A percentile compares a stretch with the other conserved stretches of the same genome.
Conservation (phyloP, 2,329 filamentous ascomycete species). For the Coniosporium tulheliwenetii region DNA sequence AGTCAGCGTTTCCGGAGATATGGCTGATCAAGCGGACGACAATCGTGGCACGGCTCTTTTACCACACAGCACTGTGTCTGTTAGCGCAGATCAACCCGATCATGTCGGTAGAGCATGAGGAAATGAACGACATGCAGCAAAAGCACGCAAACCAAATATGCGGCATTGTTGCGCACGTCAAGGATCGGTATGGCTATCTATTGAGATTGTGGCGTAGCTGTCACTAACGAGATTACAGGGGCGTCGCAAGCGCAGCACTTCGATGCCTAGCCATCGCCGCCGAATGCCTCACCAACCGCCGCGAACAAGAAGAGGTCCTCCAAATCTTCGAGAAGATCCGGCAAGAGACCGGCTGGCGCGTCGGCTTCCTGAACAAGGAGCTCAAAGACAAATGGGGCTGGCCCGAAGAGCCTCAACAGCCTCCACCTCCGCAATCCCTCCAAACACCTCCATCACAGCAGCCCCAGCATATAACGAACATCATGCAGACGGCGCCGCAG, state of each 20-base stretch:
- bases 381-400: conserved; percentile 69
- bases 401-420: conserved; percentile 28
- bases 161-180: conserved; percentile 73
- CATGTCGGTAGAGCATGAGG: conserved; percentile 41
- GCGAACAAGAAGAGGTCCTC: conserved; percentile 70
- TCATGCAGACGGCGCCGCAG: conserved; percentile 1
- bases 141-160: conserved; percentile 74
- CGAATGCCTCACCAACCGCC: conserved; percentile 49
- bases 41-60: conserved; percentile 71
- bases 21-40: conserved; percentile 77
- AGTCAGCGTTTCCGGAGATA: conserved; percentile 71
- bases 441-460: conserved; percentile 5
- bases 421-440: conserved; percentile 5
- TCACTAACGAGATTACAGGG: conserved; percentile 22
- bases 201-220: conserved; percentile 2
- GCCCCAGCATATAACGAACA: conserved; percentile 8
- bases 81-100: conserved; percentile 67
- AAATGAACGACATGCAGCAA: conserved; percentile 55
- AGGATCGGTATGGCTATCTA: conserved; percentile 43
- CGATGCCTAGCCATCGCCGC: conserved; percentile 66
- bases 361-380: conserved; percentile 55
- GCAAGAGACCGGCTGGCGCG: conserved; percentile 62
- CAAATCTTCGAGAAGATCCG: conserved; percentile 61
- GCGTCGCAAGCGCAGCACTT: conserved; percentile 63
- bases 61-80: conserved; percentile 72